A percentile compares a stretch with the other conserved stretches of the same genome.
phyloP scores from a whole-genome alignment of 352 stramenopile genomes.

The Phytopythium aichiense region DNA sequence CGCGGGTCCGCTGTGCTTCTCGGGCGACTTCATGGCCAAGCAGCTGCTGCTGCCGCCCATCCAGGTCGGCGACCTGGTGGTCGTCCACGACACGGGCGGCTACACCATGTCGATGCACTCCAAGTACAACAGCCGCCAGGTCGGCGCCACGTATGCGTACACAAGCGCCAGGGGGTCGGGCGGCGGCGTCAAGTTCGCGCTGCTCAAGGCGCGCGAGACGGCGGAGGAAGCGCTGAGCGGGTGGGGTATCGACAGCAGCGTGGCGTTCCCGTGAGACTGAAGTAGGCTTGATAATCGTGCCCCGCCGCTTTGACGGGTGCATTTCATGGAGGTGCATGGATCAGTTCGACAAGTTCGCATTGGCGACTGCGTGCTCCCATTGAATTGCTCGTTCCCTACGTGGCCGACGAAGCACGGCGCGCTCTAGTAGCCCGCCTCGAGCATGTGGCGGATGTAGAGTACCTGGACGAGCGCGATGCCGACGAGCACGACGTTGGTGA shows the following conservation, averaged over 20 bases:
- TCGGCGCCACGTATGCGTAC: slow-evolving; percentile 69
- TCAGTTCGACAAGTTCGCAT: too few relatives aligned
- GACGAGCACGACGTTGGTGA: slow-evolving; percentile 76
- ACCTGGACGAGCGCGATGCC: slow-evolving; percentile 77
- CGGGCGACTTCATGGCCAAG: slow-evolving; percentile 86
- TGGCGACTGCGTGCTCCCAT: background rate
- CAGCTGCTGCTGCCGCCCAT: slow-evolving; percentile 70
- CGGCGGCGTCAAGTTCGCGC: slow-evolving; percentile 35
- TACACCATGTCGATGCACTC: slow-evolving; percentile 89
- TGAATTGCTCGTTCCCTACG: background rate
- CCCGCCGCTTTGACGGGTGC: background rate
- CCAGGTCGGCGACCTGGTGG: slow-evolving; percentile 65
- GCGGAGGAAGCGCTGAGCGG: slow-evolving; percentile 60
- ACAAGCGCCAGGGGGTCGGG: slow-evolving; percentile 9
- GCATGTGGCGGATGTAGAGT: slow-evolving; percentile 80
- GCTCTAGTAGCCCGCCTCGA: slow-evolving; percentile 67
- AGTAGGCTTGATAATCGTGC: background rate
- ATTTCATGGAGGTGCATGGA: background rate
- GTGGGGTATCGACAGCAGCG: slow-evolving; percentile 54
- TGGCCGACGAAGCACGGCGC: background rate
- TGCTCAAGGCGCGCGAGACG: slow-evolving; percentile 67
- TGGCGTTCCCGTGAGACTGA: slow-evolving; percentile 8
- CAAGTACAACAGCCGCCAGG: slow-evolving; percentile 86
- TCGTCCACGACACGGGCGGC: slow-evolving; percentile 85
- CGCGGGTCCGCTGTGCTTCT: slow-evolving; percentile 91